Evolutionary conservation across 768 basidiomycete genomes (phyloP), one percentile per base, ranked within the genome.

Genomic region (Pseudohyphozyma bogoriensis): DNA sequence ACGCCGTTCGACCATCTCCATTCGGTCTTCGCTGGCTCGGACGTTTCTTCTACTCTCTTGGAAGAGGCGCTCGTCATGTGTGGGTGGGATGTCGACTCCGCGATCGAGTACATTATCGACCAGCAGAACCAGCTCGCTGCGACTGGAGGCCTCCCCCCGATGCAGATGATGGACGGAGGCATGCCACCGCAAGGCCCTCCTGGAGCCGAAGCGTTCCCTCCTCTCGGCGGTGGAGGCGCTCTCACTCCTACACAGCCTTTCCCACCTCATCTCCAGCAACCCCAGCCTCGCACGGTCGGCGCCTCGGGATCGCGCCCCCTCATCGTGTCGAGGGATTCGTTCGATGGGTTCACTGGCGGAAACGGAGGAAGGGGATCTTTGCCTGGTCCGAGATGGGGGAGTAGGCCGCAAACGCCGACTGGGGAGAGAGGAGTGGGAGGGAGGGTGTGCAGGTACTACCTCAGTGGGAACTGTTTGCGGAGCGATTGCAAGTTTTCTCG

Each of bases 1-100:
- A 93, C 93, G 1, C 95, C 95, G 1, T 86, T 99, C 69, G 95
- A 99, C 69, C 90, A 96, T 45, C 84, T 99, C 24, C 83, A 82
- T 71, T 90, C 88, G 45, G 88, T 99, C 40, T 99, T 99, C 67
- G 58, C 63, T 46, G 89, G 87, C 20, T 85, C 89, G 3, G 83
- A 89, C 3, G 79, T 99, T 13, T 85, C 91, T 0, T 85, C 89
- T 4, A 85, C 85, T 4, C 90, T 96, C 71, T 79, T 99, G 10
- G 93, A 97, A 74, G 91, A 96, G 56, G 93, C 93, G 0, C 79
- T 99, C 3, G 82, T 83, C 10, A 79, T 81, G 50, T 87, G 89
- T 66, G 89, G 83, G 3, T 99, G 88, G 72, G 93, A 99, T 68
- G 96, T 99, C 72, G 95, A 99, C 70, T 81, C 81, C 42, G 86